Evolutionary conservation across 2,329 filamentous ascomycete species (phyloP).

Genomic region (Ophiocordyceps camponoti-saundersi): DNA sequence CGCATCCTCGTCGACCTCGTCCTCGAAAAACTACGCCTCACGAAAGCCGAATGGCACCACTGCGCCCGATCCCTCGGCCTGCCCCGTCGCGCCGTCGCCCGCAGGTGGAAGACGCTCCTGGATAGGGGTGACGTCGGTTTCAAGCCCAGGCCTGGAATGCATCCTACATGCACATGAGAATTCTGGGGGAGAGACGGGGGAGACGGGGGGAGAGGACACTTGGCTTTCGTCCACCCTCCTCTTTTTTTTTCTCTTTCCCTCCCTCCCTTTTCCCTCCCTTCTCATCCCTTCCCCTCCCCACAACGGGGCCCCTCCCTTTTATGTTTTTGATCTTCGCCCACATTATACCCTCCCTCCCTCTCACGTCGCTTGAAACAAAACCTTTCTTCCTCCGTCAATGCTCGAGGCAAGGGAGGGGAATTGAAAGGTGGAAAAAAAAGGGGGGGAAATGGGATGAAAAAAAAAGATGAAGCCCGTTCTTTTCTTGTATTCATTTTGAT

Average conservation of each 20-base stretch:
- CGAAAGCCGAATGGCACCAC: slow-evolving; percentile 49
- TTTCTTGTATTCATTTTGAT: too few relatives aligned
- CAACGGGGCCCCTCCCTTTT: neutral
- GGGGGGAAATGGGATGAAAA: neutral
- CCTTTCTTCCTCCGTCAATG: too few relatives aligned
- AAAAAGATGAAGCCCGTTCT: neutral
- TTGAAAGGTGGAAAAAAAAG: neutral
- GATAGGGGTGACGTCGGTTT: slow-evolving; percentile 41
- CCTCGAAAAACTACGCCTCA: slow-evolving; percentile 47
- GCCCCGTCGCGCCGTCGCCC: slow-evolving; percentile 37
- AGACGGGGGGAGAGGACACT: neutral
- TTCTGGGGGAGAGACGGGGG: neutral
- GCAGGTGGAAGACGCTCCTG: slow-evolving; percentile 47
- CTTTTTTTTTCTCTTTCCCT: neutral
- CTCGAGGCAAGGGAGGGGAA: neutral
- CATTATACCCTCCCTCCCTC: neutral
- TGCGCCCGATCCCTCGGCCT: slow-evolving; percentile 46
- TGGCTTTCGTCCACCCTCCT: neutral
- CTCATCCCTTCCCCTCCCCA: neutral
- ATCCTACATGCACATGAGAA: slow-evolving; percentile 39
- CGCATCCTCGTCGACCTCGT: slow-evolving; percentile 50
- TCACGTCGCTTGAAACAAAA: too few relatives aligned
- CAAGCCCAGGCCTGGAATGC: slow-evolving; percentile 31
- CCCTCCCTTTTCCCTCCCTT: too few relatives aligned
- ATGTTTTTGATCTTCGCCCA: slow-evolving; percentile 5